Conservation (phyloP, 192 early-diverging fungal genomes). For the Entomortierella chlamydospora region DNA sequence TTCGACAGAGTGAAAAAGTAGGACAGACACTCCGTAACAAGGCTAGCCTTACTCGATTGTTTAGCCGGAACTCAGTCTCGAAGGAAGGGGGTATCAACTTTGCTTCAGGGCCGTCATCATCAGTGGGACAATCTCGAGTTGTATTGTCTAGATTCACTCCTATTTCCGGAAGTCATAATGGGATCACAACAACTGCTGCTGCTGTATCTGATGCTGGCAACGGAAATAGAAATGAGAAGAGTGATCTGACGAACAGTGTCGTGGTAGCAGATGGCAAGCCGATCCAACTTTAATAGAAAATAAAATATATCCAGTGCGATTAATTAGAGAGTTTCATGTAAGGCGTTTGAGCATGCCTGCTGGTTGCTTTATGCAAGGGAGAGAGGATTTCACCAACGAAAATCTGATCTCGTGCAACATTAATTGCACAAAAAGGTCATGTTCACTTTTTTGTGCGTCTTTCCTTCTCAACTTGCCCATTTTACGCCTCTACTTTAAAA, state of each 20-base stretch:
- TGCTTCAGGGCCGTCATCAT: not conserved
- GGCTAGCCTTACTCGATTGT: slow-evolving; percentile 26
- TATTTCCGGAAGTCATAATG: not conserved
- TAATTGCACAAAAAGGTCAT: too few species aligned
- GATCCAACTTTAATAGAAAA: too few species aligned
- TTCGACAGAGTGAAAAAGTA: slow-evolving; percentile 35
- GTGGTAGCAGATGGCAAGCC: too few species aligned
- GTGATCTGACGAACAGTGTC: not conserved
- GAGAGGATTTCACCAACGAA: too few species aligned
- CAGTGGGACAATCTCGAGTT: slow-evolving; percentile 7
- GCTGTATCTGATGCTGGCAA: not conserved
- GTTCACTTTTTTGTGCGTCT: too few species aligned
- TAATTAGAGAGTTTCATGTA: too few species aligned
- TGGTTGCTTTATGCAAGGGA: too few species aligned
- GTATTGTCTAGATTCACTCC: not conserved
- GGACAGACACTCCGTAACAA: slow-evolving; percentile 15
- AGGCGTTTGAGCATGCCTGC: too few species aligned
- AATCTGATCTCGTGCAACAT: too few species aligned
- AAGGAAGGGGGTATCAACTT: not conserved
- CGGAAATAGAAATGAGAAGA: not conserved
- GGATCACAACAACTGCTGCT: slow-evolving; percentile 7
- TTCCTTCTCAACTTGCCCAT: too few species aligned
- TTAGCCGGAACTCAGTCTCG: slow-evolving; percentile 25
- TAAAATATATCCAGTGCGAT: too few species aligned
- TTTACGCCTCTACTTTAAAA: too few species aligned